Evolutionary conservation across 192 early-diverging fungal species (phyloP).

Genomic region (Podila epicladia): DNA sequence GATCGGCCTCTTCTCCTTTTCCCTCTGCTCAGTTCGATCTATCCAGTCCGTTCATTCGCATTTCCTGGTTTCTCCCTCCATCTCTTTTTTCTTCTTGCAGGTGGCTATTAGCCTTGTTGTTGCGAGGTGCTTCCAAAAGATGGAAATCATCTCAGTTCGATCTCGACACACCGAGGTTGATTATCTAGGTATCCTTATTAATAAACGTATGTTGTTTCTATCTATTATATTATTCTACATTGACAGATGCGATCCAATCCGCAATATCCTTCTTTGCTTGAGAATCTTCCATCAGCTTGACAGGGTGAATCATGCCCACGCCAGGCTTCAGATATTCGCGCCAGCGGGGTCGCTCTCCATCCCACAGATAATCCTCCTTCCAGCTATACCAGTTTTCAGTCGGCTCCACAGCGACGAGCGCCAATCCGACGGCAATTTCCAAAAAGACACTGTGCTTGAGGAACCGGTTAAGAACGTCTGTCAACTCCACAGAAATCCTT

Average conservation of each 20-base stretch:
- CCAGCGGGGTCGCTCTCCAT: background rate
- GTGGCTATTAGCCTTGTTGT: no score
- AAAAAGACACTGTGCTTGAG: background rate
- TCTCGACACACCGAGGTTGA: no score
- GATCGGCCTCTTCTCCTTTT: no score
- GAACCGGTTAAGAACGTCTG: constrained; percentile 4
- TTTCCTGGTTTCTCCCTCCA: no score
- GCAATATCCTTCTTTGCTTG: background rate
- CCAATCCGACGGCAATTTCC: background rate
- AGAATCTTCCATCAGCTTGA: background rate
- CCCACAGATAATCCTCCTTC: background rate
- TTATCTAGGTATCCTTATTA: no score
- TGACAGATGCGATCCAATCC: background rate
- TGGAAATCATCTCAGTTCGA: no score
- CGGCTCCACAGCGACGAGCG: constrained; percentile 5
- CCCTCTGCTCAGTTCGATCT: no score
- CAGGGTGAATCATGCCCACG: constrained; percentile 1
- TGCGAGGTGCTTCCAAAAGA: no score
- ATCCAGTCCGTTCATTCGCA: no score
- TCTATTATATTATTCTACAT: background rate
- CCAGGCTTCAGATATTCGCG: background rate
- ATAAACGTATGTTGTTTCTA: no score
- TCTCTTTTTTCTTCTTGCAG: no score
- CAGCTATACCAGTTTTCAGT: background rate
- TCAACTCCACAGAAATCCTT: constrained; percentile 3